Evolutionary conservation across 352 stramenopile genomes (phyloP).

Genomic region (Globisporangium apiculatum): DNA sequence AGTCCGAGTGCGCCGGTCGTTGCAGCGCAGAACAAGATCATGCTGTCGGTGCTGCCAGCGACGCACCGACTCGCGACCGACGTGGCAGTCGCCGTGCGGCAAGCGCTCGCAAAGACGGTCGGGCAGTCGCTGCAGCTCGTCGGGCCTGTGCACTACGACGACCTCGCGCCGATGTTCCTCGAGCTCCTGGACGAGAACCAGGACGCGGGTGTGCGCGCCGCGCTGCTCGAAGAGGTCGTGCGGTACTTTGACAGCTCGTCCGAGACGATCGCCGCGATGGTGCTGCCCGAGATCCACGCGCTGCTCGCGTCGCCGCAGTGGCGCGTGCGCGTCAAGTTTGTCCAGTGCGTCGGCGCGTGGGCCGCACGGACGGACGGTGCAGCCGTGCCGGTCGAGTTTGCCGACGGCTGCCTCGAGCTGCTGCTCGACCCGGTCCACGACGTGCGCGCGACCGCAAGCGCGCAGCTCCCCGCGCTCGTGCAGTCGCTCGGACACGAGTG

Average conservation of each 20-base stretch:
- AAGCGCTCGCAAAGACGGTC: slow-evolving; percentile 68
- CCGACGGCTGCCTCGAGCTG: slow-evolving; percentile 60
- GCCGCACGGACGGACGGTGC: slow-evolving; percentile 55
- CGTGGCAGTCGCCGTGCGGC: slow-evolving; percentile 65
- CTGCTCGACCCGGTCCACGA: slow-evolving; percentile 65
- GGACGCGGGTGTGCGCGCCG: slow-evolving; percentile 69
- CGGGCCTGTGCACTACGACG: slow-evolving; percentile 59
- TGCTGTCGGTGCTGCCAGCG: slow-evolving; percentile 67
- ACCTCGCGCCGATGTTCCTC: slow-evolving; percentile 77
- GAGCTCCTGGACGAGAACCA: slow-evolving; percentile 79
- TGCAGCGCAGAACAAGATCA: slow-evolving; percentile 71
- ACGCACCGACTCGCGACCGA: slow-evolving; percentile 76
- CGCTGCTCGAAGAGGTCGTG: slow-evolving; percentile 77
- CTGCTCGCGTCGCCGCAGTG: slow-evolving; percentile 64
- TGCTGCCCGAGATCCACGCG: slow-evolving; percentile 61
- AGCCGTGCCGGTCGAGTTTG: slow-evolving; percentile 55
- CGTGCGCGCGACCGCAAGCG: slow-evolving; percentile 56
- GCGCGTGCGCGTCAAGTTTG: slow-evolving; percentile 82
- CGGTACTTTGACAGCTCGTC: slow-evolving; percentile 63
- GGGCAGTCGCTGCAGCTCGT: slow-evolving; percentile 69
- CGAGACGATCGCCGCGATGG: slow-evolving; percentile 57
- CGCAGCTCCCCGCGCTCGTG: slow-evolving; percentile 55
- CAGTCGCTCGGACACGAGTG: slow-evolving; percentile 73
- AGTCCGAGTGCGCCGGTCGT: slow-evolving; percentile 34
- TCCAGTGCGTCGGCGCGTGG: slow-evolving; percentile 80